Evolutionary conservation across 225 moss, liverwort and hornwort genomes (phyloP).

Genomic region (Takakia lepidozioides): DNA sequence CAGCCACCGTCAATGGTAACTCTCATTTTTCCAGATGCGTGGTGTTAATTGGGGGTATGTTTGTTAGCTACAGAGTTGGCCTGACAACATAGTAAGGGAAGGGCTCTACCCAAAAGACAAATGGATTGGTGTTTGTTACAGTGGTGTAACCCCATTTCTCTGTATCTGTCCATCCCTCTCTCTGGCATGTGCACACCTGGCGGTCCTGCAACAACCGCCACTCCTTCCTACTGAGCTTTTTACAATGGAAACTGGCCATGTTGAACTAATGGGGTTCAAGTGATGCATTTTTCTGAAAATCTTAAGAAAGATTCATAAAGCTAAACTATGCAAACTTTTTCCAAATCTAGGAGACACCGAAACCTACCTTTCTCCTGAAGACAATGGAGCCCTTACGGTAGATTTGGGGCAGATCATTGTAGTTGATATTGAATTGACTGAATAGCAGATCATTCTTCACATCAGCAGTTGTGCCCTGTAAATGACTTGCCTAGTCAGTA

Average conservation of each 20-base stretch:
- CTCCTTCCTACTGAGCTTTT: not conserved
- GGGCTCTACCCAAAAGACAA: conserved; percentile 1
- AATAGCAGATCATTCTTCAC: conserved; percentile 77
- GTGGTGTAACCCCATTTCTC: conserved; percentile 2
- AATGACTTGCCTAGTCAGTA: too few species aligned
- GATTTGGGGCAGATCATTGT: conserved; percentile 75
- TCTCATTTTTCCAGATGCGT: not conserved
- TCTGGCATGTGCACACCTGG: conserved; percentile 2
- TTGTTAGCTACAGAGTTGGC: not conserved
- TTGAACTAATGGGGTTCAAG: too few species aligned
- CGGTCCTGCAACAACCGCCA: not conserved
- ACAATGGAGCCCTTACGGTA: conserved; percentile 88
- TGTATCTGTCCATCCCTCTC: conserved; percentile 3
- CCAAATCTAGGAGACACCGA: too few species aligned
- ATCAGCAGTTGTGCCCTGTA: conserved; percentile 74
- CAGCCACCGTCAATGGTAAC: not conserved
- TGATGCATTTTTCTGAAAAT: too few species aligned
- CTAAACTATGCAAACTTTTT: too few species aligned
- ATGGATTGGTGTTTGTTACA: not conserved
- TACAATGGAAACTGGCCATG: too few species aligned
- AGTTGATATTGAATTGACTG: conserved; percentile 62
- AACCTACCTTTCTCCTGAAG: conserved; percentile 58
- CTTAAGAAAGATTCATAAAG: too few species aligned
- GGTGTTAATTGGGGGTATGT: not conserved
- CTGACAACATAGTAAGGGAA: not conserved